phyloP scores from a whole-genome alignment of 345 rosid genomes.

The Microcos paniculata region DNA sequence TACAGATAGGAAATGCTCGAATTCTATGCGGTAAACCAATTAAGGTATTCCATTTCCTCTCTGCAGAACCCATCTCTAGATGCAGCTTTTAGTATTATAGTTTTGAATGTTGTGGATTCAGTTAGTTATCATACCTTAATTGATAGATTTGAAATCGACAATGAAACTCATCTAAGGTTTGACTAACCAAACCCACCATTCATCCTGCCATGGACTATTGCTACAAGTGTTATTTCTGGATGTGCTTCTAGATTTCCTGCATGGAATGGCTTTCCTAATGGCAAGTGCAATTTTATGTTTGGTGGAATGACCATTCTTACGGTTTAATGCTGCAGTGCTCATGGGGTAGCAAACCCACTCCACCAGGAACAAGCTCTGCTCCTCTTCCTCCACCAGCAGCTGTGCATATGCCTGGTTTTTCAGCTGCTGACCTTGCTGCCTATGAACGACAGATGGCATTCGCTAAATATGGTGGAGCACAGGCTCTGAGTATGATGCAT shows the following conservation, averaged over 20 bases:
- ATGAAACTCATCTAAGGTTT: background rate
- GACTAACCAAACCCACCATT: background rate
- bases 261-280: background rate
- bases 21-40: constrained; percentile 71
- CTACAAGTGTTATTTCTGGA: background rate
- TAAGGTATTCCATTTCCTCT: constrained; percentile 40
- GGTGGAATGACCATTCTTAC: background rate
- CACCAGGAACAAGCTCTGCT: constrained; percentile 71
- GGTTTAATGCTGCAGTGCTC: constrained; percentile 58
- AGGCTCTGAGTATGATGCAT: constrained; percentile 63
- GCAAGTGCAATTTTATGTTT: background rate
- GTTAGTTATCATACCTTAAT: background rate
- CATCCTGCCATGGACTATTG: background rate
- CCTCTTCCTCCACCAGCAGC: constrained; percentile 85
- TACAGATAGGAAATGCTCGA: constrained; percentile 81
- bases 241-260: background rate
- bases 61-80: background rate
- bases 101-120: background rate
- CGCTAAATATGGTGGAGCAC: constrained; percentile 65
- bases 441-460: constrained; percentile 70
- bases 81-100: background rate
- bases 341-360: constrained; percentile 95
- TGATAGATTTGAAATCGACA: background rate
- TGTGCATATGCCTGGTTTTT: constrained; percentile 48
- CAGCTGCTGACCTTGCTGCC: constrained; percentile 55